These are phyloP conservation scores for Rubroboletus satanas DNA, from an alignment of 768 basidiomycete species.

Conservation along the genomic window DNA sequence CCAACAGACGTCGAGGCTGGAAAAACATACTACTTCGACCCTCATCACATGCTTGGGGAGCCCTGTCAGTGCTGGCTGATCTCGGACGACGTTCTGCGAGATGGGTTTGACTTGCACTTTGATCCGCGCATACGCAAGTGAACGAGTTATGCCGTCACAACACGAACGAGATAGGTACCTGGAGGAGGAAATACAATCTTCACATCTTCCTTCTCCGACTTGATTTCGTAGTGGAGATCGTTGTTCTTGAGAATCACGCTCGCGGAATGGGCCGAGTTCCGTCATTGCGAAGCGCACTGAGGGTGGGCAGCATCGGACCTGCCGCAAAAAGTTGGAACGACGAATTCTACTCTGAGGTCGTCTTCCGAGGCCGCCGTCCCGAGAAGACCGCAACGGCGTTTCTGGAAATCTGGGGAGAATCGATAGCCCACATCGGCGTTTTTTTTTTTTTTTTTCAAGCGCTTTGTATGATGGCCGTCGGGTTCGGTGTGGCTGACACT, in stretches of 20 bases:
- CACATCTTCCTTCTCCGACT: constrained; percentile 5
- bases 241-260: constrained; percentile 2
- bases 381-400: constrained; percentile 7
- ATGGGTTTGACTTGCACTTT: constrained; percentile 7
- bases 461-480: constrained; percentile 5
- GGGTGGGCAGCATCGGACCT: background rate
- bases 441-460: background rate
- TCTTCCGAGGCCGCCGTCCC: constrained; percentile 1
- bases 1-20: no score
- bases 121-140: background rate
- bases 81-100: constrained; percentile 5
- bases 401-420: background rate
- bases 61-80: constrained; percentile 4
- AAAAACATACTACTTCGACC: no score
- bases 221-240: background rate
- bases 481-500: background rate
- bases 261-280: background rate
- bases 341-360: constrained; percentile 6
- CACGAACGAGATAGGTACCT: background rate
- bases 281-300: background rate
- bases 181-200: constrained; percentile 1
- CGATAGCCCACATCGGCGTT: background rate
- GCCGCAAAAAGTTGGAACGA: constrained; percentile 6
- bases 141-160: background rate
- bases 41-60: no score